Percentiles rank a stretch among this genome's conserved stretches.
phyloP scores from a whole-genome alignment of 208 protist species.

The Trypanosoma theileri region DNA sequence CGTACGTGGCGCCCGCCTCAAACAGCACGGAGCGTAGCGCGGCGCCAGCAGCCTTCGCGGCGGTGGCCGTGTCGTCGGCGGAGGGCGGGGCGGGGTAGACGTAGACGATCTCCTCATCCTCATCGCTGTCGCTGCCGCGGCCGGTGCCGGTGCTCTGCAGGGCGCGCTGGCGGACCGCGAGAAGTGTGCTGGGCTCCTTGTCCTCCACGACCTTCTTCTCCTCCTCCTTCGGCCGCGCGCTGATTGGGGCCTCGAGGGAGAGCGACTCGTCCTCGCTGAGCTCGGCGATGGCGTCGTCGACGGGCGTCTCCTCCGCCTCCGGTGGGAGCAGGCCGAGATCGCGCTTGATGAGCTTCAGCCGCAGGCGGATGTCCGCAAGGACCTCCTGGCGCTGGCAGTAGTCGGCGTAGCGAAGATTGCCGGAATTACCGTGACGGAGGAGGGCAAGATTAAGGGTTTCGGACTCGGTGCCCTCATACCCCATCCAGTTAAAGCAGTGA shows the following conservation, averaged over 20 bases:
- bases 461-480: slow-evolving; percentile 75
- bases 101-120: slow-evolving; percentile 23
- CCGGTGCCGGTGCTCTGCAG: not conserved
- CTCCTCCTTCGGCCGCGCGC: no score
- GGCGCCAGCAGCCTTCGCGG: slow-evolving; percentile 6
- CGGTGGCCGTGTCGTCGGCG: slow-evolving; percentile 14
- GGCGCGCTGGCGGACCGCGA: no score
- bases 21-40: not conserved
- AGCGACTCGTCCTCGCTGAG: slow-evolving; percentile 28
- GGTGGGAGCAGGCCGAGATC: slow-evolving; percentile 75
- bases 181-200: not conserved
- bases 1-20: slow-evolving; percentile 9
- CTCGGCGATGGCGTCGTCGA: slow-evolving; percentile 7
- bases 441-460: slow-evolving; percentile 44
- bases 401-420: slow-evolving; percentile 44
- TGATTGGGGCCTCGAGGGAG: not conserved
- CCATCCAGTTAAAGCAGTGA: slow-evolving; percentile 90
- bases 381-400: slow-evolving; percentile 62
- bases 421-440: slow-evolving; percentile 34
- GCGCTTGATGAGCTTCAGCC: slow-evolving; percentile 73
- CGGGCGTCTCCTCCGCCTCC: slow-evolving; percentile 42
- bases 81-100: slow-evolving; percentile 12
- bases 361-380: slow-evolving; percentile 57
- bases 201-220: not conserved
- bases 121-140: slow-evolving; percentile 17